Evolutionary conservation across 1,139 yeast genomes (phyloP).

Genomic region (Spathaspora sp.): DNA sequence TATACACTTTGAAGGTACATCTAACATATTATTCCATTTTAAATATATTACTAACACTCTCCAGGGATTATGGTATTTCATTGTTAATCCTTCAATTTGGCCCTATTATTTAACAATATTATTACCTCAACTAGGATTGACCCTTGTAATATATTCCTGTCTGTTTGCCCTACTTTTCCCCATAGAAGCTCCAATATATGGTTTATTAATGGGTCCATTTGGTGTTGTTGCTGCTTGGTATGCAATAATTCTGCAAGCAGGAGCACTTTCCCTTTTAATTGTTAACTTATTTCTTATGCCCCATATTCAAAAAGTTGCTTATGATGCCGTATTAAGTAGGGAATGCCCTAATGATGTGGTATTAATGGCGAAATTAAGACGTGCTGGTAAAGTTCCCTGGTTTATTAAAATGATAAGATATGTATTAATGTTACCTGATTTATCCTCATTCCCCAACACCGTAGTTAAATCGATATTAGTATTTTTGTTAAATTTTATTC

Average conservation of each 20-base stretch:
- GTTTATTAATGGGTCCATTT: constrained; percentile 54
- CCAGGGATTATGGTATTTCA: constrained; percentile 48
- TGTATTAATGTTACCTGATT: constrained; percentile 25
- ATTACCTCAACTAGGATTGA: constrained; percentile 51
- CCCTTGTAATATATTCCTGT: constrained; percentile 39
- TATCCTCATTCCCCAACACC: constrained; percentile 24
- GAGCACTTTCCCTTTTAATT: constrained; percentile 49
- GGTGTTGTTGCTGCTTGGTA: constrained; percentile 56
- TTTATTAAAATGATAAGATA: constrained; percentile 24
- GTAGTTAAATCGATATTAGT: constrained; percentile 27
- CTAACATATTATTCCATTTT: constrained; percentile 6
- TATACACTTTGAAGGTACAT: constrained; percentile 30
- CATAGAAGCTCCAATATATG: constrained; percentile 43
- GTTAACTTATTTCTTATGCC: constrained; percentile 57
- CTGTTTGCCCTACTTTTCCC: constrained; percentile 48
- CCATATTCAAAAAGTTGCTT: constrained; percentile 51
- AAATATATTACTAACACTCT: constrained; percentile 2
- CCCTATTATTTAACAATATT: constrained; percentile 46
- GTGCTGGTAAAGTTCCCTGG: constrained; percentile 30
- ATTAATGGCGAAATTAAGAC: constrained; percentile 41
- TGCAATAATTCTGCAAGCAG: constrained; percentile 52
- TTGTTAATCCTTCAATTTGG: constrained; percentile 50
- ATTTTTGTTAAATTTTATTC: constrained; percentile 50
- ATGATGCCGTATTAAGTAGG: constrained; percentile 55
- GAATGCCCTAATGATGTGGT: constrained; percentile 53